Evolutionary conservation across 164 flowering plant species (phyloP), one percentile per base, ranked within the genome.

Genomic region (Taxillus chinensis): DNA sequence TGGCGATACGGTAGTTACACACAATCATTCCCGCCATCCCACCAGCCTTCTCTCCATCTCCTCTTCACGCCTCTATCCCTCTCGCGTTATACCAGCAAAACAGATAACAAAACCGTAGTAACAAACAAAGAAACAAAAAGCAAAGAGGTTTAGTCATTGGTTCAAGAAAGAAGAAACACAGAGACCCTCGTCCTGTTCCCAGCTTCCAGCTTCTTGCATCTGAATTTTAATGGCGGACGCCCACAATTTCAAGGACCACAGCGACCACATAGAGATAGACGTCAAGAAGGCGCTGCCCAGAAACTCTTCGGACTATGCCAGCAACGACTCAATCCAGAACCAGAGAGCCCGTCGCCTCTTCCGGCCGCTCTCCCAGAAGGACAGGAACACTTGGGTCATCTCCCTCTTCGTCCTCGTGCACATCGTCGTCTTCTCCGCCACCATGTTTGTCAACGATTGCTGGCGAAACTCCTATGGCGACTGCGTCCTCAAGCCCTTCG

Each of bases 391-490:
- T 2, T 85, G 97, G 89, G 43, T 90, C 52, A 69, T 83, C 54
- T 84, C 91, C 6, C 51, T 83, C 45, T 79, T 88, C 61, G 85
- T 85, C 8, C 62, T 82, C 41, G 59, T 84, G 62, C 89, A 86
- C 65, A 49, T 83, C 39, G 71, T 75, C 6, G 82, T 70, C 37
- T 90, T 90, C 62, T 59, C 70, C 3, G 77, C 76, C 55, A 81
- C 88, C 43, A 82, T 88, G 91, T 54, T 74, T 46, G 70, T 84
- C 67, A 88, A 88, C 56, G 75, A 88, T 56, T 88, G 90, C 75
- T 77, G 78, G 67, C 16, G 48, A 0, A 75, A 71, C 41, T 83
- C 89, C 42, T 74, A 76, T 52, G 77, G 73, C 3, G 73, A 80
- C 45, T 86, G 85, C 55, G 78, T 74, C 6, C 41, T 83, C 61